These are phyloP conservation scores for Sarcodon sp. DNA, from an alignment of 768 basidiomycete genomes.

Conservation along the genomic window DNA sequence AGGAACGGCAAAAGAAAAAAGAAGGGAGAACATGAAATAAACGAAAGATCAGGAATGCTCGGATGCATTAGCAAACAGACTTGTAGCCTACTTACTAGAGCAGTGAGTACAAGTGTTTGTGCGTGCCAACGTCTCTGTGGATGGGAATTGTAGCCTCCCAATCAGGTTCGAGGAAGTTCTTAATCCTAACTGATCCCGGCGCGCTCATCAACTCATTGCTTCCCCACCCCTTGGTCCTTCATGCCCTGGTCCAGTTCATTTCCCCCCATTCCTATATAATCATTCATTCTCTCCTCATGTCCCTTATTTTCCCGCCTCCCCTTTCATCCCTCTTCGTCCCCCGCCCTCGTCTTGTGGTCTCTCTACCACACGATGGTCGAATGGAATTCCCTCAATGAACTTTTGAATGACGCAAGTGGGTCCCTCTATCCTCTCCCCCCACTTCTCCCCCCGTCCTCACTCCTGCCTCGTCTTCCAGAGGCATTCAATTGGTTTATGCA, in stretches of 20 bases:
- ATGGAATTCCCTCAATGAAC: slow-evolving; percentile 25
- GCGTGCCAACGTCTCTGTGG: neutral
- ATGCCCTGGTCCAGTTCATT: neutral
- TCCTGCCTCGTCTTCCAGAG: slow-evolving; percentile 11
- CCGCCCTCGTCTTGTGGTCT: neutral
- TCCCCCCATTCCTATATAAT: neutral
- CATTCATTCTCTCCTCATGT: neutral
- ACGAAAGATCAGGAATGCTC: too few relatives aligned
- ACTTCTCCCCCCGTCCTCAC: neutral
- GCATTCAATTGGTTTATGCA: slow-evolving; percentile 29
- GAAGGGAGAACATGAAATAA: too few relatives aligned
- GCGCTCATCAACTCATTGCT: neutral
- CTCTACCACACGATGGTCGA: slow-evolving; percentile 18
- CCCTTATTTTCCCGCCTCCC: slow-evolving; percentile 1
- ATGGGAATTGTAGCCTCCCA: neutral
- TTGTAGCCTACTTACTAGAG: too few relatives aligned
- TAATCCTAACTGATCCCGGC: neutral
- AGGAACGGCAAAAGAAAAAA: too few relatives aligned
- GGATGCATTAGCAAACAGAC: neutral
- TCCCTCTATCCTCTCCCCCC: neutral
- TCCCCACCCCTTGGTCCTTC: neutral
- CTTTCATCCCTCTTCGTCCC: neutral
- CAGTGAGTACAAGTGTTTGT: neutral
- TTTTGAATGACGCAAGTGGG: slow-evolving; percentile 24
- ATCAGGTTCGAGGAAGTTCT: neutral